These are phyloP conservation scores for Kwoniella shivajii DNA, from an alignment of 1,284 basidiomycete genomes.

Conservation along the genomic window DNA sequence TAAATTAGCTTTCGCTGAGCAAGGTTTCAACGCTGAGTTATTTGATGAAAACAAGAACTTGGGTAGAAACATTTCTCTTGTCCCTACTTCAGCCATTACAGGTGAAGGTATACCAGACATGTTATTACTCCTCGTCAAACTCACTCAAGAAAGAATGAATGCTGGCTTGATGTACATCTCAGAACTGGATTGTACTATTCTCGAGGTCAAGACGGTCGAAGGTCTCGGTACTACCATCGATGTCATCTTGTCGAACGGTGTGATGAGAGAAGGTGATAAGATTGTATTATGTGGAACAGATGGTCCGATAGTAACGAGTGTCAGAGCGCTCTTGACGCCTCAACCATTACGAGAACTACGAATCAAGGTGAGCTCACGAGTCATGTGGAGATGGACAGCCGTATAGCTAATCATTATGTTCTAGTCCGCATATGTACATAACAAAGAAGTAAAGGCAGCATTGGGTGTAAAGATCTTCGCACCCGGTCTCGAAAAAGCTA, in stretches of 20 bases:
- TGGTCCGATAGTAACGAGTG: constrained; percentile 94
- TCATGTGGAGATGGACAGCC: no score
- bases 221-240: constrained; percentile 98
- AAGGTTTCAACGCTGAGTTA: constrained; percentile 91
- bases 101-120: constrained; percentile 99
- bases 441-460: constrained; percentile 97
- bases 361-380: constrained; percentile 69
- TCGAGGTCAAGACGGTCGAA: constrained; percentile 99
- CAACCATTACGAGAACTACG: constrained; percentile 95
- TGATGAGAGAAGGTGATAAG: constrained; percentile 86
- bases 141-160: constrained; percentile 98
- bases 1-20: constrained; percentile 92
- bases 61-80: constrained; percentile 89
- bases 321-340: constrained; percentile 92
- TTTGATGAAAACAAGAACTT: constrained; percentile 99
- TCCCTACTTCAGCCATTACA: constrained; percentile 96
- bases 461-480: constrained; percentile 96
- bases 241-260: constrained; percentile 94
- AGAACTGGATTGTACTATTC: constrained; percentile 97
- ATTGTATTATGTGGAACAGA: constrained; percentile 98
- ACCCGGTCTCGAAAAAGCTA: constrained; percentile 97
- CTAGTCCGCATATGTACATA: constrained; percentile 93
- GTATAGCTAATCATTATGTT: neutral
- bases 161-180: constrained; percentile 97
- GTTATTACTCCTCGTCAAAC: constrained; percentile 96